phyloP scores from a whole-genome alignment of 768 basidiomycete species.

The Amanita pallidorosea region DNA sequence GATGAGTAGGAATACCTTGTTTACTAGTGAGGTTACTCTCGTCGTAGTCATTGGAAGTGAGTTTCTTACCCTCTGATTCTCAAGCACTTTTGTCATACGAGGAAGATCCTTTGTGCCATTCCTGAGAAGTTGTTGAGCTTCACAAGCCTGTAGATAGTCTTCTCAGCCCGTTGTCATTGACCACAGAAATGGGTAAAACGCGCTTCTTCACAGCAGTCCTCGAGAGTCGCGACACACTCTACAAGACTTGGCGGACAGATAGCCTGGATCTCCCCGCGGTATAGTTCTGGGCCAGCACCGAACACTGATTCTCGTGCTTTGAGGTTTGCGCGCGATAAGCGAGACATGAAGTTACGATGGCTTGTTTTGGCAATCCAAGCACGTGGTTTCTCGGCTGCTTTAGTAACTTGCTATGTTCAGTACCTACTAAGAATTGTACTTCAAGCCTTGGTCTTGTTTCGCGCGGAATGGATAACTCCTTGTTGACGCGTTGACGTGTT shows the following conservation, averaged over 20 bases:
- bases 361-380: no score
- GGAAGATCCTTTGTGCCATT: conserved; percentile 64
- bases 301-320: conserved; percentile 63
- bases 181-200: conserved; percentile 5
- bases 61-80: conserved; percentile 49
- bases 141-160: conserved; percentile 36
- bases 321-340: conserved; percentile 40
- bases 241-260: conserved; percentile 61
- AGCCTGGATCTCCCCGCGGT: conserved; percentile 51
- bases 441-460: no score
- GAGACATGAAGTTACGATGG: conserved; percentile 32
- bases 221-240: conserved; percentile 71
- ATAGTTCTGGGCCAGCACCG: conserved; percentile 51
- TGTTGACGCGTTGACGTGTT: no score
- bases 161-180: conserved; percentile 1
- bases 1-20: conserved; percentile 63
- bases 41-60: neutral
- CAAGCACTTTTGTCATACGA: conserved; percentile 56
- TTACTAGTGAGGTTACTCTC: neutral
- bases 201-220: conserved; percentile 76
- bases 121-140: conserved; percentile 58
- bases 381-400: no score
- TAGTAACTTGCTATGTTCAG: no score
- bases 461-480: no score
- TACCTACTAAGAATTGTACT: no score